Conservation (phyloP, 2,329 filamentous ascomycete species). For the Cytospora paraplurivora region DNA sequence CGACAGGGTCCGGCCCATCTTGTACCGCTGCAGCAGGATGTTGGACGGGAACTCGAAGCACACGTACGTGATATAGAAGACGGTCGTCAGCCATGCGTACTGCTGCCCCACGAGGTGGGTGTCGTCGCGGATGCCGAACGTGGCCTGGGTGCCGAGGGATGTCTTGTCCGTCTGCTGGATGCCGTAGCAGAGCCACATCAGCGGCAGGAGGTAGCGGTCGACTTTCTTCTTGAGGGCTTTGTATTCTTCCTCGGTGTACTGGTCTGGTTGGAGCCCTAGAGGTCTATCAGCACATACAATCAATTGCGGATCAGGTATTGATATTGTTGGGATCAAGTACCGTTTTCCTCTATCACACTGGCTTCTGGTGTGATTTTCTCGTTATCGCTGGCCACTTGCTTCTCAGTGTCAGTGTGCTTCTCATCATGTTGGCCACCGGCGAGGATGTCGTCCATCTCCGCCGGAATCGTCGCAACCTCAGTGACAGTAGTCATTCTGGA, state of each 20-base stretch:
- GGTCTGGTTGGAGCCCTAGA: neutral
- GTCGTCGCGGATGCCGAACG: constrained; percentile 41
- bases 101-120: constrained; percentile 34
- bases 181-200: constrained; percentile 53
- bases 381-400: constrained; percentile 8
- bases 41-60: constrained; percentile 39
- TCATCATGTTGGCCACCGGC: neutral
- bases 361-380: constrained; percentile 12
- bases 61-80: constrained; percentile 41
- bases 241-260: constrained; percentile 43
- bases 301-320: neutral
- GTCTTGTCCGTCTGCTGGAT: constrained; percentile 53
- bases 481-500: constrained; percentile 18
- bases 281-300: neutral
- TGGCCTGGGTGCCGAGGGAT: constrained; percentile 43
- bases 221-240: constrained; percentile 44
- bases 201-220: constrained; percentile 47
- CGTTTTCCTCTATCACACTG: constrained; percentile 9
- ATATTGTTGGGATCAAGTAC: neutral
- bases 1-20: constrained; percentile 33
- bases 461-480: constrained; percentile 9
- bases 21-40: constrained; percentile 35
- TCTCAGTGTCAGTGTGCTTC: constrained; percentile 1
- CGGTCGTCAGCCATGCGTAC: constrained; percentile 38
- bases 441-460: constrained; percentile 12